A percentile compares a stretch with the other conserved stretches of the same genome.
phyloP scores from a whole-genome alignment of 306 rosid genomes.

The Mimosa pudica region DNA sequence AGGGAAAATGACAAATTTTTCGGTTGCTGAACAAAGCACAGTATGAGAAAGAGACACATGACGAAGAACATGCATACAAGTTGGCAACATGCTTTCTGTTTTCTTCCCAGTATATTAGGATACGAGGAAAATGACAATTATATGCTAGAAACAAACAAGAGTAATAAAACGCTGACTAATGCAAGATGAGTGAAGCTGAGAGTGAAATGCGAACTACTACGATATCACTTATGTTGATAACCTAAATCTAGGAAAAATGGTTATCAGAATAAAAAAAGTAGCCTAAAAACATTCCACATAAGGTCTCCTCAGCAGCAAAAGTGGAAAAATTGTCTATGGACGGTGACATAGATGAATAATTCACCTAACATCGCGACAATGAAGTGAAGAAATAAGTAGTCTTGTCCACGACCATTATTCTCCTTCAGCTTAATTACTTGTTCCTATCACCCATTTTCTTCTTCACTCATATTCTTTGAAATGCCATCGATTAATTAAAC shows the following conservation, averaged over 20 bases:
- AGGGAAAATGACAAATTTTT: not conserved
- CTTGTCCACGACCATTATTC: not conserved
- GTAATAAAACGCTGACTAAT: not conserved
- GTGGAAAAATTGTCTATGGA: not conserved
- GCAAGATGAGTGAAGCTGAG: not conserved
- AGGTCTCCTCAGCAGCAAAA: slow-evolving; percentile 18
- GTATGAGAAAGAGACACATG: not conserved
- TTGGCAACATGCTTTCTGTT: not conserved
- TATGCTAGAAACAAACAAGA: not conserved
- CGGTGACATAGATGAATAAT: slow-evolving; percentile 37
- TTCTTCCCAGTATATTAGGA: not conserved
- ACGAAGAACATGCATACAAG: not conserved
- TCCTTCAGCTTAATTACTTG: not conserved
- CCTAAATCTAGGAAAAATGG: slow-evolving; percentile 7
- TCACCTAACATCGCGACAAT: slow-evolving; percentile 50
- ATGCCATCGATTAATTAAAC: not conserved
- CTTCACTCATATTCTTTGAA: not conserved
- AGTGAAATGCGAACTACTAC: not conserved
- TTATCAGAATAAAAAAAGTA: not conserved
- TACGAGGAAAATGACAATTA: not conserved
- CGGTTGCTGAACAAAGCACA: not conserved
- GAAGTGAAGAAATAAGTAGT: slow-evolving; percentile 4
- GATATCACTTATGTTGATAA: not conserved
- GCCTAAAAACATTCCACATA: not conserved
- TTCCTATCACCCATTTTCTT: not conserved